Base-by-base conservation (phyloP, 495 filamentous ascomycete species). In the Aspergillus heteromorphus region DNA sequence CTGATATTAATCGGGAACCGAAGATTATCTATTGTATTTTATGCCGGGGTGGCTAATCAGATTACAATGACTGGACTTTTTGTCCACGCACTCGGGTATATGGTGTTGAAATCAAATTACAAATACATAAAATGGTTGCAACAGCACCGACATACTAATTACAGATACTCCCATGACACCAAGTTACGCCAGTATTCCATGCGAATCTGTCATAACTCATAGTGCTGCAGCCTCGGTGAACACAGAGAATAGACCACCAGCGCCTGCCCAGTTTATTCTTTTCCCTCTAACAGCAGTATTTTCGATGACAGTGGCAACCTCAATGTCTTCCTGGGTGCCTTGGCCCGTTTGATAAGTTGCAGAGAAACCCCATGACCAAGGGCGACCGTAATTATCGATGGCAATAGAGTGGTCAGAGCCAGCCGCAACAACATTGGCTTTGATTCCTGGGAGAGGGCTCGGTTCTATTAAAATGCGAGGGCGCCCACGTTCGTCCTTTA, bases 321-420 rank as follows among this genome's bases (percentile, higher is more conserved):
- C 70, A 18, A 85, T 74, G 52, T 85, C 83, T 51, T 83, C 81
- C 45, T 75, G 69, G 9, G 70, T 77, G 13, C 79, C 83, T 55
- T 78, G 78, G 5, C 84, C 84, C 14, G 80, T 83, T 65, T 87
- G 84, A 59, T 84, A 85, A 17, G 77, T 83, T 17, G 77, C 76
- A 42, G 73, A 79, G 68, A 86, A 86, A 4, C 84, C 84, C 81
- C 83, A 84, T 7, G 74, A 74, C 65, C 77, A 86, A 6, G 81
- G 81, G 49, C 75, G 75, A 36, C 84, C 84, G 51, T 76, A 69
- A 16, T 64, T 67, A 53, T 80, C 79, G 52, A 87, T 73, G 8
- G 73, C 78, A 42, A 87, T 75, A 13, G 70, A 78, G 59, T 86
- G 83, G 48, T 86, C 84, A 0, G 79, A 76, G 40, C 77, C 77